These are phyloP conservation scores for Novymonas esmeraldas DNA, from an alignment of 208 protist species.

Conservation along the genomic window DNA sequence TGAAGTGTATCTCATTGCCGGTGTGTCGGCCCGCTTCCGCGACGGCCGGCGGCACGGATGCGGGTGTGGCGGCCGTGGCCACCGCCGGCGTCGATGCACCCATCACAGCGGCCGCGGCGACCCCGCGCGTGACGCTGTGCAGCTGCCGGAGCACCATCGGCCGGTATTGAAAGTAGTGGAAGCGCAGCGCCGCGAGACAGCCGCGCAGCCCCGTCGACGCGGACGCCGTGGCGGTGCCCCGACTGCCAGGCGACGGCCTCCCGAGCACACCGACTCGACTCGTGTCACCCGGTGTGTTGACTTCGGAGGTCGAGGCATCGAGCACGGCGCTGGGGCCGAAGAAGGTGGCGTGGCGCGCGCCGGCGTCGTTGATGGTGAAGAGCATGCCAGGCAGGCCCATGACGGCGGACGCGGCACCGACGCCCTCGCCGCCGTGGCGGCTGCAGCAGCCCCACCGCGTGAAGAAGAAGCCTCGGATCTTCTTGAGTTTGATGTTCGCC, in stretches of 20 bases:
- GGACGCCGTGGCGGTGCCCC: no score
- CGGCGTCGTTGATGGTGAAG: constrained; percentile 88
- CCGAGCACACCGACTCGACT: neutral
- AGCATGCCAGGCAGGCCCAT: constrained; percentile 87
- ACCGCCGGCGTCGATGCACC: no score
- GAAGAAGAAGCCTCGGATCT: constrained; percentile 74
- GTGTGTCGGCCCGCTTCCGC: no score
- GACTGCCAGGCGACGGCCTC: no score
- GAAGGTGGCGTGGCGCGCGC: constrained; percentile 59
- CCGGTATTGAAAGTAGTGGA: constrained; percentile 75
- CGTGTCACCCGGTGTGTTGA: no score
- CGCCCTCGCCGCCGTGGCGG: neutral
- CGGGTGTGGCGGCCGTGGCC: neutral
- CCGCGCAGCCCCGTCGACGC: constrained; percentile 38
- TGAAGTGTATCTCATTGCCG: constrained; percentile 24
- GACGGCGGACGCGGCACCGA: constrained; percentile 43
- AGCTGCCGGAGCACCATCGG: constrained; percentile 64
- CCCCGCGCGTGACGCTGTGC: constrained; percentile 13
- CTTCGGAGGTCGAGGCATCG: no score
- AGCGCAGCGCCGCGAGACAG: constrained; percentile 53
- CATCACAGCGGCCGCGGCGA: no score
- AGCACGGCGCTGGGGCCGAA: constrained; percentile 56
- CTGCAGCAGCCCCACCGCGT: constrained; percentile 46
- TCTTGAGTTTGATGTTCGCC: constrained; percentile 73
- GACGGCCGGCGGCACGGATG: neutral